phyloP scores from a whole-genome alignment of 169 alveolate species.

The Plasmodium billcollinsi region DNA sequence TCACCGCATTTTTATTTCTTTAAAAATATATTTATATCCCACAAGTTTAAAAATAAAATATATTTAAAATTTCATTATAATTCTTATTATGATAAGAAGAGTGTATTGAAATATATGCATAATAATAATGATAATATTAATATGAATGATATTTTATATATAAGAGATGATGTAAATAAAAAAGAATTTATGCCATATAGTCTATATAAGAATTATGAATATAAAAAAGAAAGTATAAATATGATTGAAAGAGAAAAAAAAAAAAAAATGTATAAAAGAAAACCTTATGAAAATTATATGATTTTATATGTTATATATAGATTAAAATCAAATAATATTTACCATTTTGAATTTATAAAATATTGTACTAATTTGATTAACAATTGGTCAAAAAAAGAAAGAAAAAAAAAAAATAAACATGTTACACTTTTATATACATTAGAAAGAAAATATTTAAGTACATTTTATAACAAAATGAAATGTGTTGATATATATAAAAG shows the following conservation, averaged over 20 bases:
- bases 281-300: conserved; percentile 10
- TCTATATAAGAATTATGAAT: not conserved
- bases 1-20: no score
- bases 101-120: no score
- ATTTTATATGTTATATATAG: conserved; percentile 15
- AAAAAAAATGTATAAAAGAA: not conserved
- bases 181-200: no score
- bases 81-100: no score
- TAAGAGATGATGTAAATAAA: no score
- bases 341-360: conserved; percentile 17
- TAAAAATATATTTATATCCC: no score
- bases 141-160: no score
- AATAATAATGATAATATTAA: no score
- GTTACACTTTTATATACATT: not conserved
- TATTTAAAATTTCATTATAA: no score
- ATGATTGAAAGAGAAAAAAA: not conserved
- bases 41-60: no score
- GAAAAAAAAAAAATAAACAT: conserved; percentile 9
- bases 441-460: not conserved
- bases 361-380: conserved; percentile 33
- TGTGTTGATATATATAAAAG: conserved; percentile 1
- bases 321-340: not conserved
- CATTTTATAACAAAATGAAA: conserved; percentile 1
- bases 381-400: not conserved
- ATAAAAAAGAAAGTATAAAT: not conserved